Percentiles rank a stretch among this genome's conserved stretches.
phyloP scores from a whole-genome alignment of 768 basidiomycete genomes.

The Polyporus arcularius region DNA sequence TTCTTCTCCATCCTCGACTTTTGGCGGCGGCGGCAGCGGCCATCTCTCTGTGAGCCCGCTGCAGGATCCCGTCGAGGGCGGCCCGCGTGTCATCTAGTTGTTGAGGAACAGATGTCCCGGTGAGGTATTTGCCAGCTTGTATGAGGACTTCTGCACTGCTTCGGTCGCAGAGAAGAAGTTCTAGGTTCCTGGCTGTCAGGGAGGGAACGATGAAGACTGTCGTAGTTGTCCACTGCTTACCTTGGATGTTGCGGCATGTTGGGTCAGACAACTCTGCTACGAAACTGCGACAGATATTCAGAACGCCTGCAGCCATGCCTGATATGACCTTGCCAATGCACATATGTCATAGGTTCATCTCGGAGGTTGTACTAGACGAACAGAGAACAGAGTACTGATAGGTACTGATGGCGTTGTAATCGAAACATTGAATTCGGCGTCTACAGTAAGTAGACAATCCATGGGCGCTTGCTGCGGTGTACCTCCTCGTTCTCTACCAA shows the following conservation, averaged over 20 bases:
- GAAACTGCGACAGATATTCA: neutral
- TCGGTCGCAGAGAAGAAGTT: neutral
- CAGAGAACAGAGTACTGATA: too few species aligned
- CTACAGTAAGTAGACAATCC: neutral
- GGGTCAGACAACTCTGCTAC: neutral
- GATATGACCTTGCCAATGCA: too few species aligned
- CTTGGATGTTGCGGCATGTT: constrained; percentile 2
- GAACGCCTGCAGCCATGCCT: constrained; percentile 4
- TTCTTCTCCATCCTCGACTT: constrained; percentile 55
- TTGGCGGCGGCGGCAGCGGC: constrained; percentile 35
- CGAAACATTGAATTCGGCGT: too few species aligned
- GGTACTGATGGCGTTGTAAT: too few species aligned
- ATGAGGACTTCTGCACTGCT: neutral
- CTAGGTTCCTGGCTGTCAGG: neutral
- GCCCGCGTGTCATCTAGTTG: neutral
- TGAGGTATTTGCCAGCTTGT: neutral
- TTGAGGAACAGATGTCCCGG: neutral
- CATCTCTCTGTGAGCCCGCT: constrained; percentile 52
- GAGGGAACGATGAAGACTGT: too few species aligned
- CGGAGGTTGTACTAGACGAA: too few species aligned
- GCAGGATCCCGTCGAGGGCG: constrained; percentile 44
- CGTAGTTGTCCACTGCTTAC: neutral
- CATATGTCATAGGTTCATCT: too few species aligned
- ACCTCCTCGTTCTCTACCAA: constrained; percentile 28
- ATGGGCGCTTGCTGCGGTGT: constrained; percentile 1